Conservation (phyloP, 2,329 filamentous ascomycete genomes). For the Dothideomycetes sp. region DNA sequence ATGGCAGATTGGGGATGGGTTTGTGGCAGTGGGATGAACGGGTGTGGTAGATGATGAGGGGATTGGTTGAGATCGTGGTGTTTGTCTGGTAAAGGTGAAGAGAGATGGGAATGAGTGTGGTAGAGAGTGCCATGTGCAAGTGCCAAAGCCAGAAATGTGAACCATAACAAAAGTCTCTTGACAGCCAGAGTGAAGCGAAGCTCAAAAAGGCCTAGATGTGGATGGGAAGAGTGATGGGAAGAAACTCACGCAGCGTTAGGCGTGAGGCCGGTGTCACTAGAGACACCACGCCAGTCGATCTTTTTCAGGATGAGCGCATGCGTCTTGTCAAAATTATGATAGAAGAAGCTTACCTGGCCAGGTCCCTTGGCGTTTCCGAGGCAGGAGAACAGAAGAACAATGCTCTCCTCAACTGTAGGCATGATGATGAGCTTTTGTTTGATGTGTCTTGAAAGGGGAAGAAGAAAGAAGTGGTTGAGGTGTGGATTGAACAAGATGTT, state of each 20-base stretch:
- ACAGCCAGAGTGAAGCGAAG: too few species aligned
- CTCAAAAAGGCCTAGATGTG: too few species aligned
- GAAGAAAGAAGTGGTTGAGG: not conserved
- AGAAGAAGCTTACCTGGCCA: conserved; percentile 45
- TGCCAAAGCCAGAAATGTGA: too few species aligned
- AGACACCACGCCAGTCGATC: conserved; percentile 59
- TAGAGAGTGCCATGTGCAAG: too few species aligned
- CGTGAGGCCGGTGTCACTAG: conserved; percentile 50
- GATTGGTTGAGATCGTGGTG: too few species aligned
- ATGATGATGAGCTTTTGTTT: conserved; percentile 16
- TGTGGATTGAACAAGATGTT: not conserved
- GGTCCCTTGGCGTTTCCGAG: conserved; percentile 48
- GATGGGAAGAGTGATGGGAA: not conserved
- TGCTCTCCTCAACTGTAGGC: conserved; percentile 44
- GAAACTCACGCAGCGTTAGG: conserved; percentile 61
- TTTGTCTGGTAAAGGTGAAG: too few species aligned
- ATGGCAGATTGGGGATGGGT: too few species aligned
- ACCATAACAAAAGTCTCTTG: too few species aligned
- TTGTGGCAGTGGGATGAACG: too few species aligned
- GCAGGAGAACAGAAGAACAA: conserved; percentile 58
- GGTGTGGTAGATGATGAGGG: too few species aligned
- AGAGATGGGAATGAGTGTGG: too few species aligned
- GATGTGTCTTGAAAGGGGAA: not conserved
- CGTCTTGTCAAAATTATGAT: not conserved
- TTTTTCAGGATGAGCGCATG: conserved; percentile 26